Evolutionary conservation across 805 yeast species (phyloP), one percentile per base, ranked within the genome.

Genomic region (Pichia eremophila): DNA sequence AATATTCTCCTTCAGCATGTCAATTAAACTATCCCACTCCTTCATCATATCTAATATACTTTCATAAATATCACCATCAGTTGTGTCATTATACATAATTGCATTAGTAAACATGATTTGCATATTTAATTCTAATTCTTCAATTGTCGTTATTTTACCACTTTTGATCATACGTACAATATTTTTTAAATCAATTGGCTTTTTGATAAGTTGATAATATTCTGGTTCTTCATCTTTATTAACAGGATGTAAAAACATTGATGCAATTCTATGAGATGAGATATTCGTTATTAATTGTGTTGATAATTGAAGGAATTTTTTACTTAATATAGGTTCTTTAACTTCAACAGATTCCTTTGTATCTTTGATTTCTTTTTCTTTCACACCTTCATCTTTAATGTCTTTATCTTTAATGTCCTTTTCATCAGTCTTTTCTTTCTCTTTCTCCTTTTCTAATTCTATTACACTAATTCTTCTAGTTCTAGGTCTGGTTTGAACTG

Each of bases 51-150:
- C 85, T 51, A 73, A 67, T 1, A 88, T 77, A 73, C 85, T 74
- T 36, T 65, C 62, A 40, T 75, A 77, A 51, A 83, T 71, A 46
- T 81, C 87, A 28, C 80, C 75, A 50, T 75, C 79, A 31, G 54
- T 47, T 51, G 78, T 72, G 55, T 76, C 76, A 62, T 86, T 85
- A 65, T 81, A 86, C 93, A 86, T 86, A 17, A 85, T 74, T 17
- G 91, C 86, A 62, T 86, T 86, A 45, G 91, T 83, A 65, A 83
- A 84, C 93, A 86, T 84, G 50, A 81, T 68, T 67, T 81, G 73
- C 40, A 86, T 69, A 51, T 83, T 86, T 44, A 83, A 68, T 54
- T 85, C 87, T 22, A 86, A 66, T 48, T 81, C 79, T 22, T 60
- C 68, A 11, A 66, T 63, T 17, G 61, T 60, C 35, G 73, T 69